Evolutionary conservation across 1,284 basidiomycete genomes (phyloP), one percentile per base, ranked within the genome.

Genomic region (Boletus albobrunnescens): DNA sequence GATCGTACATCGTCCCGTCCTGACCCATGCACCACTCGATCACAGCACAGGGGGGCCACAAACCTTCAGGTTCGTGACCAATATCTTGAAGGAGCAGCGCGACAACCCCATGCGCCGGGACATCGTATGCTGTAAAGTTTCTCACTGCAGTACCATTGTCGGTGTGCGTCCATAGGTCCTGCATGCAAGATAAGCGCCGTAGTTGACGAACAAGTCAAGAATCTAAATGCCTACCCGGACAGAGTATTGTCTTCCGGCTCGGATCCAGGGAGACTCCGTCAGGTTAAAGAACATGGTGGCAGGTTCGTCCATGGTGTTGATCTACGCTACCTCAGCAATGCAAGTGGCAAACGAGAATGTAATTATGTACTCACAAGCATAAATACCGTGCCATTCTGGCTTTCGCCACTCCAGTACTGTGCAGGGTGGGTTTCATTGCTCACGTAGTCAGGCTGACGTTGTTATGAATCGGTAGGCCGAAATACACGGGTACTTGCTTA

Each of bases 91-190:
- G 64, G 32, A 87, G 66, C 16, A 87, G 58, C 14, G 83, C 83
- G 24, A 81, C 76, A n/a, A 85, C 82, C 4, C 84, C 84, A 54
- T 86, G 84, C 8, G 82, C 58, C 2, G 82, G 82, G 11, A 87
- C 80, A 14, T 62, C 66, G 7, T 68, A 52, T 2, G 73, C 78
- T 2, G 81, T 87, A 50, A 84, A 73, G 63, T 77, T 82, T 19
- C 84, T 74, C 10, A 81, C 69, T 1, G 78, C 79, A 0, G 79
- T 85, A 6, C 82, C 82, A 57, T 84, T 85, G 55, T 81, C 68
- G 8, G 81, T 82, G 59, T 85, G 82, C 8, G 77, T 59, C 82
- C 83, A 85, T 1, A 84, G 69, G 54, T 85, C 82, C 82, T 84
- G 53, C 16, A 23, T 14, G 11, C 8, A 19, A 31, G 24, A 41